Conservation (phyloP, 2,329 filamentous ascomycete species). For the Xylariales sp. region DNA sequence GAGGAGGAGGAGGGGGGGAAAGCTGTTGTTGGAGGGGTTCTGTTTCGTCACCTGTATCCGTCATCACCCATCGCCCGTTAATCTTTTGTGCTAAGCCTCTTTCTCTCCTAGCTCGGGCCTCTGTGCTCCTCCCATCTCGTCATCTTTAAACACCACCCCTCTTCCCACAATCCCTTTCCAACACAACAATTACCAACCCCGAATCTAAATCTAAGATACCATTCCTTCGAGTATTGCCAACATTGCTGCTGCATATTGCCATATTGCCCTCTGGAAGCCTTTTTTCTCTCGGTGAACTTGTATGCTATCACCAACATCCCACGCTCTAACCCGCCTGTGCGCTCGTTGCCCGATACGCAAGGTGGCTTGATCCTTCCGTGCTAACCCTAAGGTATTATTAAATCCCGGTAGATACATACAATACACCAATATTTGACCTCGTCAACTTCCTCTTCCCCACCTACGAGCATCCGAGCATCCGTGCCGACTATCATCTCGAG, state of each 20-base stretch:
- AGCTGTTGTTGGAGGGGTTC: conserved; percentile 6
- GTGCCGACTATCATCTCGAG: conserved; percentile 21
- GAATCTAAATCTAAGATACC: conserved; percentile 34
- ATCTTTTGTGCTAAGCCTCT: conserved; percentile 35
- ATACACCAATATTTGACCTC: conserved; percentile 40
- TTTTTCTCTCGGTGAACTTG: conserved; percentile 21
- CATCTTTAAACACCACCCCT: conserved; percentile 39
- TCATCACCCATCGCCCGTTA: conserved; percentile 3
- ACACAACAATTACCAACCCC: conserved; percentile 37
- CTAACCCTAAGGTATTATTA: conserved; percentile 46
- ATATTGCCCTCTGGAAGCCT: not conserved
- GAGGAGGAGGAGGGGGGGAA: not conserved
- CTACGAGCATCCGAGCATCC: conserved; percentile 36
- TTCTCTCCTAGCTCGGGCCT: conserved; percentile 37
- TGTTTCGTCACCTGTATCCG: conserved; percentile 35
- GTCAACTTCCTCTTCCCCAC: conserved; percentile 41
- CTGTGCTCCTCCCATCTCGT: conserved; percentile 37
- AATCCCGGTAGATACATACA: conserved; percentile 37
- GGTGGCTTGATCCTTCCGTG: conserved; percentile 43
- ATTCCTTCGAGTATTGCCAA: conserved; percentile 29
- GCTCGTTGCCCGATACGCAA: conserved; percentile 44
- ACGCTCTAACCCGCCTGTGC: conserved; percentile 1
- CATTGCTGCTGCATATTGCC: conserved; percentile 27
- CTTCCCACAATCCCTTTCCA: conserved; percentile 40
- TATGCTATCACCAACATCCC: conserved; percentile 21